Conservation (phyloP, 2,329 filamentous ascomycete species). For the Aspergillus neoniger region DNA sequence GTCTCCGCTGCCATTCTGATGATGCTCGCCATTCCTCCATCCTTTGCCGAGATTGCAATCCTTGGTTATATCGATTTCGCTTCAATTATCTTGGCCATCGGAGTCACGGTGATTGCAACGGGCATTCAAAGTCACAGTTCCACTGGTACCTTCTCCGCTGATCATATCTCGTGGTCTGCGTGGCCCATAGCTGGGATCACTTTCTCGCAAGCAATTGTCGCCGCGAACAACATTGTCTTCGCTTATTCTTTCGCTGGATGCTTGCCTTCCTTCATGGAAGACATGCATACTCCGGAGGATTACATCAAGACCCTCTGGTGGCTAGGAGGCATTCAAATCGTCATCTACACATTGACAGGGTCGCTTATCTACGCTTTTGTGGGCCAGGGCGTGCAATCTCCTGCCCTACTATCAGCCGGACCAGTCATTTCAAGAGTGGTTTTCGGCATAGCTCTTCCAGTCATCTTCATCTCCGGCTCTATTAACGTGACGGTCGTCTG, state of each 20-base stretch:
- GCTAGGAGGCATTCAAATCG: constrained; percentile 11
- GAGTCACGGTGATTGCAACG: constrained; percentile 36
- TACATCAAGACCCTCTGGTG: constrained; percentile 13
- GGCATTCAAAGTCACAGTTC: constrained; percentile 26
- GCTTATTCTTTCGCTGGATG: constrained; percentile 41
- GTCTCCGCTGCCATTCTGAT: constrained; percentile 42
- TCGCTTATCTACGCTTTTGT: constrained; percentile 31
- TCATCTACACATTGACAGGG: constrained; percentile 14
- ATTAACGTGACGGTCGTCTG: constrained; percentile 25
- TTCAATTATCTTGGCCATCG: constrained; percentile 34
- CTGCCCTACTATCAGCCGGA: constrained; percentile 30
- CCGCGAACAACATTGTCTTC: constrained; percentile 33
- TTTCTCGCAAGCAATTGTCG: constrained; percentile 31
- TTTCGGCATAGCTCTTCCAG: constrained; percentile 13
- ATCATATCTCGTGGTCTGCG: constrained; percentile 13
- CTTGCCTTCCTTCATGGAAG: constrained; percentile 12
- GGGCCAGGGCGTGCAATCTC: constrained; percentile 27
- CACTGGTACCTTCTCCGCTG: constrained; percentile 18
- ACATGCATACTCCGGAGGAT: constrained; percentile 16
- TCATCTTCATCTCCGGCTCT: constrained; percentile 22
- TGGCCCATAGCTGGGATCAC: constrained; percentile 22
- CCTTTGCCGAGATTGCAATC: constrained; percentile 36
- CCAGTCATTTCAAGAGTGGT: constrained; percentile 12
- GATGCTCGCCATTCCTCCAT: constrained; percentile 33
- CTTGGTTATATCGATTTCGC: constrained; percentile 37